These are phyloP conservation scores for Acanthamoeba royreba DNA, from an alignment of 208 protist genomes.

Conservation along the genomic window DNA sequence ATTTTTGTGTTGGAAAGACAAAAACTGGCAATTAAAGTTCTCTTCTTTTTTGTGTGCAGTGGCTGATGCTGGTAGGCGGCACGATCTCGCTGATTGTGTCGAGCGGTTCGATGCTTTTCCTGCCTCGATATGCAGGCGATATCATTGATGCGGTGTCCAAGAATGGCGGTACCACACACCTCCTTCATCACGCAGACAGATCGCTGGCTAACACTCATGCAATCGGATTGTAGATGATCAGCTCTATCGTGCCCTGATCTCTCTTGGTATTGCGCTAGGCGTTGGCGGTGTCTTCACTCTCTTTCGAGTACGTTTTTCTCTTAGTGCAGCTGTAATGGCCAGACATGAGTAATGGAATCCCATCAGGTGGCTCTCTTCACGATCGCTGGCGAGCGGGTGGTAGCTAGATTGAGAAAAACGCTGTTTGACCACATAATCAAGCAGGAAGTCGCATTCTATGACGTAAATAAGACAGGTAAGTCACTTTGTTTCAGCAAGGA, in stretches of 20 bases:
- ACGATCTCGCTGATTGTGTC: not conserved
- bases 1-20: not conserved
- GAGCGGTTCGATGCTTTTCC: not conserved
- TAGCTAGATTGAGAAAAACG: too few relatives aligned
- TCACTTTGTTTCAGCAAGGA: too few relatives aligned
- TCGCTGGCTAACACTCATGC: not conserved
- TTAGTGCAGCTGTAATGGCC: too few relatives aligned
- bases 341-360: too few relatives aligned
- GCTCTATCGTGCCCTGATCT: not conserved
- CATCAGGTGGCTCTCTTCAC: too few relatives aligned
- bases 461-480: too few relatives aligned
- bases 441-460: too few relatives aligned
- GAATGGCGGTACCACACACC: not conserved
- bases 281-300: not conserved
- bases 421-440: too few relatives aligned
- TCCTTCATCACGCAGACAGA: not conserved
- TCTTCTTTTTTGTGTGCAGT: not conserved
- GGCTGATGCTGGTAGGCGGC: not conserved
- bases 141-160: conserved; percentile 42
- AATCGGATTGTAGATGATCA: not conserved
- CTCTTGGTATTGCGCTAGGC: not conserved
- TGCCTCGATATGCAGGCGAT: not conserved
- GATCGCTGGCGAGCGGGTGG: too few relatives aligned
- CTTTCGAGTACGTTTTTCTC: too few relatives aligned
- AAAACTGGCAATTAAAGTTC: not conserved